Conservation (phyloP, 495 filamentous ascomycete species). For the Recurvomyces mirabilis region DNA sequence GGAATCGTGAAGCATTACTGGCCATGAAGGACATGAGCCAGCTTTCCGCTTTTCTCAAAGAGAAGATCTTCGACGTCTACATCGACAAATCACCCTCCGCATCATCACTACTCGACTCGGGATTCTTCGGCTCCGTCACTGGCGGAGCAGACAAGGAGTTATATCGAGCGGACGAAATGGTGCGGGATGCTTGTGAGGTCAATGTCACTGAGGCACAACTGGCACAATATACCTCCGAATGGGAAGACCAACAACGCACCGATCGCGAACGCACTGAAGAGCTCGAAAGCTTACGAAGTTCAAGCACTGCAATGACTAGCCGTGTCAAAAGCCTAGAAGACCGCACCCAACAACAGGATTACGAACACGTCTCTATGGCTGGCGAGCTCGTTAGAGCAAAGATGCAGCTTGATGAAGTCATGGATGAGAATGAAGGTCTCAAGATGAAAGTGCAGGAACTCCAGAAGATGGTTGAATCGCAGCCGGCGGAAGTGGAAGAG, state of each 20-base stretch:
- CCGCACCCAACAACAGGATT: slow-evolving; percentile 75
- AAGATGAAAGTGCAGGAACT: slow-evolving; percentile 73
- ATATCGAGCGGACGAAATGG: slow-evolving; percentile 85
- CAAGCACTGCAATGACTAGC: slow-evolving; percentile 49
- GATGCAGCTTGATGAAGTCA: slow-evolving; percentile 82
- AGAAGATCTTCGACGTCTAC: slow-evolving; percentile 89
- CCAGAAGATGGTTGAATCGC: slow-evolving; percentile 71
- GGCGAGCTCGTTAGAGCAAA: slow-evolving; percentile 83
- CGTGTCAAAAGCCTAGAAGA: slow-evolving; percentile 78
- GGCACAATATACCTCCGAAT: slow-evolving; percentile 69
- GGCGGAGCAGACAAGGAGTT: slow-evolving; percentile 78
- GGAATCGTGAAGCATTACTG: slow-evolving; percentile 70
- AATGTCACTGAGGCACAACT: slow-evolving; percentile 73
- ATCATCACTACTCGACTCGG: slow-evolving; percentile 80
- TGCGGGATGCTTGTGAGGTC: slow-evolving; percentile 87
- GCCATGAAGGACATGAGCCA: slow-evolving; percentile 80
- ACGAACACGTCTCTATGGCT: slow-evolving; percentile 84
- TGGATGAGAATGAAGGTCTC: slow-evolving; percentile 77
- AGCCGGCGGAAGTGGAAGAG: slow-evolving; percentile 79
- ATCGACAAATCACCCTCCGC: slow-evolving; percentile 85
- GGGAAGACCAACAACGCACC: slow-evolving; percentile 71
- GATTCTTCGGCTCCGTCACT: slow-evolving; percentile 89
- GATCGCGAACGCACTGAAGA: slow-evolving; percentile 77
- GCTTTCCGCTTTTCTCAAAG: slow-evolving; percentile 81
- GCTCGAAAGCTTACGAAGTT: slow-evolving; percentile 59